Conservation (phyloP, 495 filamentous ascomycete genomes). For the Entonaema liquescens region DNA sequence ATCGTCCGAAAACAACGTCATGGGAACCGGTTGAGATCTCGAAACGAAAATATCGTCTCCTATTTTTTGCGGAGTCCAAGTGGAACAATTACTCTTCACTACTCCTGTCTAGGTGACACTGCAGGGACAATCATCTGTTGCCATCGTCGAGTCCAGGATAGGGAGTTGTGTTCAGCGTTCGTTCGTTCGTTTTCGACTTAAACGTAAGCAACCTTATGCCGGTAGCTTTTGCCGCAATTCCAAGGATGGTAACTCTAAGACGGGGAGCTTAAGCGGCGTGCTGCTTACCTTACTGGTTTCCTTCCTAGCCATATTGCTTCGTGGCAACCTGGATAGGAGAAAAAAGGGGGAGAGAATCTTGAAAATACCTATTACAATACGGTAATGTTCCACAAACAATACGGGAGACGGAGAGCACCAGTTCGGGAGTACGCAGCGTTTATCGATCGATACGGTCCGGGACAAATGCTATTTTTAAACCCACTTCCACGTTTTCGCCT, state of each 20-base stretch:
- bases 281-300: slow-evolving; percentile 5
- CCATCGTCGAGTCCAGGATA: slow-evolving; percentile 35
- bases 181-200: slow-evolving; percentile 25
- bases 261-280: slow-evolving; percentile 2
- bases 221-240: slow-evolving; percentile 32
- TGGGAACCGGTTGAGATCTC: slow-evolving; percentile 28
- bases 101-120: slow-evolving; percentile 36
- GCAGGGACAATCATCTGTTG: slow-evolving; percentile 39
- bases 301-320: slow-evolving; percentile 14
- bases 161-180: slow-evolving; percentile 39
- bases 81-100: slow-evolving; percentile 16
- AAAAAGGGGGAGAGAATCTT: slow-evolving; percentile 14
- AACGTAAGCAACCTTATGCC: slow-evolving; percentile 26
- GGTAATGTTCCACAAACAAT: slow-evolving; percentile 25
- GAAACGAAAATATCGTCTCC: slow-evolving; percentile 30
- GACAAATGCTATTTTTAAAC: slow-evolving; percentile 39
- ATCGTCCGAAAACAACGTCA: slow-evolving; percentile 44
- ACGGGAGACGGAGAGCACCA: slow-evolving; percentile 27
- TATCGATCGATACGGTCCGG: slow-evolving; percentile 34
- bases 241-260: slow-evolving; percentile 22
- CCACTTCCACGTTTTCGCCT: slow-evolving; percentile 39
- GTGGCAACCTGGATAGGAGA: slow-evolving; percentile 11
- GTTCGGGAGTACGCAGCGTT: slow-evolving; percentile 13
- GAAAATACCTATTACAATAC: neutral
- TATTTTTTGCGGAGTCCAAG: slow-evolving; percentile 37